Evolutionary conservation across 208 protist species (phyloP), one percentile per base, ranked within the genome.

Genomic region (Crithidia brevicula): DNA sequence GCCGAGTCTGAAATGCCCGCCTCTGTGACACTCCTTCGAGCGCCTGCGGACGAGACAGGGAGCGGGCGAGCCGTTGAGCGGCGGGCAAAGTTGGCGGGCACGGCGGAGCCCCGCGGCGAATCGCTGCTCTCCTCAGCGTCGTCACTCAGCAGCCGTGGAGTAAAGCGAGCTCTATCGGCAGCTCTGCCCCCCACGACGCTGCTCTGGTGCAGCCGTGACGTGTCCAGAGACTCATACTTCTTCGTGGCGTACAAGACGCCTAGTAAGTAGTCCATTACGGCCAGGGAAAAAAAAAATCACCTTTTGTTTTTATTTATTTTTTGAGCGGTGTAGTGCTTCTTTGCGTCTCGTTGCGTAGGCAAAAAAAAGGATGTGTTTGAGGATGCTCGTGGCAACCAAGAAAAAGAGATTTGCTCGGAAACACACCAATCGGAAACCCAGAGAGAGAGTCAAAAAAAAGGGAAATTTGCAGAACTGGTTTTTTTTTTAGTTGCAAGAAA

Each of bases 261-360:
- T 4, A 82, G 61, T 4, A 82, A 54, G 38, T 79, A 86, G 43
- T 86, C 80, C 80, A 86, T 85, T 5, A 15, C 5, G 10, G 15
- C 3, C 34, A 64, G 40, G 47, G n/a, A 49, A 52, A 52, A 61
- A 67, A 58, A 51, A 62, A 77, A 33, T 45, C 34, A 50, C 71
- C 67, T 34, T 66, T 59, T 4, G 54, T 49, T 46, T 58, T 51
- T 54, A 53, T 42, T 60, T 20, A 30, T 60, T 46, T 65, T n/a
- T 18, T 33, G 50, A 52, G 38, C 18, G n/a, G n/a, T n/a, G n/a
- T n/a, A n/a, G n/a, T n/a, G n/a, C n/a, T n/a, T n/a, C n/a, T n/a
- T n/a, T n/a, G n/a, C n/a, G n/a, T n/a, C n/a, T n/a, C n/a, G n/a
- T n/a, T n/a, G n/a, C n/a, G n/a, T n/a, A n/a, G n/a, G n/a, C n/a